Evolutionary conservation across 2,329 filamentous ascomycete species (phyloP).

Genomic region (Microsporum audouinii): DNA sequence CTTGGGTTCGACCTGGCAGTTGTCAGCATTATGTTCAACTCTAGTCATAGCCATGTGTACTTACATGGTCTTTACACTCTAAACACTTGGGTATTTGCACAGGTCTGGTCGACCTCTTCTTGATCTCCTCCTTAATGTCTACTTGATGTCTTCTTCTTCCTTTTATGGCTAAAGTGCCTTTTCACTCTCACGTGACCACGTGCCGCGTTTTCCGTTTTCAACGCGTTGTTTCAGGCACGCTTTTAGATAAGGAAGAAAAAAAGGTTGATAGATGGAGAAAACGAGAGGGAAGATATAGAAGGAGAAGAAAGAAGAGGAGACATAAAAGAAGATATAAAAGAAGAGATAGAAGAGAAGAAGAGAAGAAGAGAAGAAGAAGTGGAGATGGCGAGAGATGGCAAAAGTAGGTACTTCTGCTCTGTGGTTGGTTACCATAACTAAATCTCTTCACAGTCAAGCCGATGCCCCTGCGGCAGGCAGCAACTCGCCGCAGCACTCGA

Average conservation of each 20-base stretch:
- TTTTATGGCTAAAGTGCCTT: conserved; percentile 11
- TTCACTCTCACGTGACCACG: conserved; percentile 13
- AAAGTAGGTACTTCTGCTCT: not conserved
- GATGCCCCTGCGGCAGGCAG: not conserved
- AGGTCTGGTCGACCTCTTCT: not conserved
- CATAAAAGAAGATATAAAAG: not conserved
- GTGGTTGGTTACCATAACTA: not conserved
- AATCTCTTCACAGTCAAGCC: not conserved
- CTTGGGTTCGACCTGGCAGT: conserved; percentile 7
- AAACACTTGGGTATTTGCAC: not conserved
- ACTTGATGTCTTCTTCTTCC: not conserved
- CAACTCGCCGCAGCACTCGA: not conserved
- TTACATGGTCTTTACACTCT: conserved; percentile 3
- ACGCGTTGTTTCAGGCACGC: conserved; percentile 14
- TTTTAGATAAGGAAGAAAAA: not conserved
- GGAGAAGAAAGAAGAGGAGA: not conserved
- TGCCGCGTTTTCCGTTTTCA: conserved; percentile 11
- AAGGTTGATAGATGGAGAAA: not conserved
- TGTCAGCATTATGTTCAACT: conserved; percentile 1
- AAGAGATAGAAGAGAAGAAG: not conserved
- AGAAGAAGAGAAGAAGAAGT: not conserved
- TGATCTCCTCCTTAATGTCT: not conserved
- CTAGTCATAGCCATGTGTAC: not conserved
- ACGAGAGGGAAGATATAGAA: not conserved
- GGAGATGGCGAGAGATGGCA: not conserved